Base-by-base conservation (phyloP, 495 filamentous ascomycete genomes). In the Schizothecium vesticola region DNA sequence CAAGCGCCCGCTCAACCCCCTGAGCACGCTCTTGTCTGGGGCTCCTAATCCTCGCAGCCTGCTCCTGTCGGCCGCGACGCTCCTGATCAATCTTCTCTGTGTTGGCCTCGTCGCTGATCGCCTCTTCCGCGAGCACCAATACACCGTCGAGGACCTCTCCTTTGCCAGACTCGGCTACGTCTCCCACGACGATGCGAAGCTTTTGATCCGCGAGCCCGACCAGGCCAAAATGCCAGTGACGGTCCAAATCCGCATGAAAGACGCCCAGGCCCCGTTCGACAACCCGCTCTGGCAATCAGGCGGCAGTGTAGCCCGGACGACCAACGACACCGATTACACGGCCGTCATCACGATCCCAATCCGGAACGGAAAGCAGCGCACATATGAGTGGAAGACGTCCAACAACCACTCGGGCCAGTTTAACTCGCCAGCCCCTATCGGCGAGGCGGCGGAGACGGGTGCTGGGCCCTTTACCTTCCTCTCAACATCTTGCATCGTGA, bases 401-500 rank as follows among this genome's bases (percentile, higher is more conserved):
- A 92, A 94, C 76, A 91, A 92, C 72, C 88, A 91, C 69, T 88
- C 87, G 0, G 95, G 95, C 25, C 86, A 83, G 66, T 86, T 85
- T 56, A 97, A 91, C 1, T 85, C 91, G 0, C 91, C 94, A 28
- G 81, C 84, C 6, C 81, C 79, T 7, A 78, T 82, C 73, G 92
- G 92, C 1, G 73, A 83, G 7, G 84, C 86, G 1, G 74, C 83
- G 0, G 83, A 84, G n/a, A 81, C 83, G 21, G 84, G 82, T 36
- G 85, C 84, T 58, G 85, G 84, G 7, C 84, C 84, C 55, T 93
- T 97, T 65, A 94, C 91, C 6, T 99, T 99, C 76, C 77, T 98
- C 3, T 93, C 94, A 5, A 92, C 91, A 5, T 95, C 91, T 67
- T 99, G 95, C 78, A 88, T 99, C 74, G 94, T 97, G 74, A 87